Conservation (phyloP, 106 monocot species). For the Platanthera zijinensis region DNA sequence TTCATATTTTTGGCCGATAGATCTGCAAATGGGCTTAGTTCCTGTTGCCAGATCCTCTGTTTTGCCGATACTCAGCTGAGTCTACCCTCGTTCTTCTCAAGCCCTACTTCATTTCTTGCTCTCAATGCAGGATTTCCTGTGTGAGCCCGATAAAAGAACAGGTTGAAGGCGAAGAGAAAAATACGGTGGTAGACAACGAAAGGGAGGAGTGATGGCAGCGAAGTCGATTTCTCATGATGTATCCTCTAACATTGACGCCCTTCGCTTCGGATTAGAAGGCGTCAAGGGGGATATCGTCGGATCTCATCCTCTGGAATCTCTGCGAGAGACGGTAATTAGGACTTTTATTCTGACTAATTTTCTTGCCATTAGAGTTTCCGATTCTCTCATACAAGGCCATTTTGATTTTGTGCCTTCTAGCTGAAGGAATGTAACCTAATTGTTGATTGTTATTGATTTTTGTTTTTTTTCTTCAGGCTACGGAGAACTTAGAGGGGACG, state of each 20-base stretch:
- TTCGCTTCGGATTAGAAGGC: slow-evolving; percentile 69
- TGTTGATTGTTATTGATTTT: not conserved
- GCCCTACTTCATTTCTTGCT: not conserved
- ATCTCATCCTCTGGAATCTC: slow-evolving; percentile 58
- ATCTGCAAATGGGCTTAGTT: too few relatives aligned
- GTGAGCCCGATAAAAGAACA: not conserved
- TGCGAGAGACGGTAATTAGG: slow-evolving; percentile 40
- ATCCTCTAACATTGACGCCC: slow-evolving; percentile 37
- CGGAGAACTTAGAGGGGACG: slow-evolving; percentile 55
- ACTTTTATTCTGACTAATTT: not conserved
- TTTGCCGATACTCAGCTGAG: too few relatives aligned
- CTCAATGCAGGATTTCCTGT: not conserved
- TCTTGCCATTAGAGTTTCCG: not conserved
- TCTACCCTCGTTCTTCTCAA: too few relatives aligned
- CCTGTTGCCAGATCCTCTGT: too few relatives aligned
- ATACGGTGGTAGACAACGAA: not conserved
- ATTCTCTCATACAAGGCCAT: too few relatives aligned
- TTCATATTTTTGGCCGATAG: too few relatives aligned
- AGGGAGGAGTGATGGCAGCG: slow-evolving; percentile 15
- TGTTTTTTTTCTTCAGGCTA: slow-evolving; percentile 19
- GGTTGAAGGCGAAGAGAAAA: not conserved
- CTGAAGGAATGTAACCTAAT: too few relatives aligned
- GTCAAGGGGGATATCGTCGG: slow-evolving; percentile 79
- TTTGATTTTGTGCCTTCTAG: too few relatives aligned
- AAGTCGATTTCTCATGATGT: slow-evolving; percentile 54